Evolutionary conservation across 805 yeast species (phyloP), one percentile per base, ranked within the genome.

Genomic region (Starmerella roubikii): DNA sequence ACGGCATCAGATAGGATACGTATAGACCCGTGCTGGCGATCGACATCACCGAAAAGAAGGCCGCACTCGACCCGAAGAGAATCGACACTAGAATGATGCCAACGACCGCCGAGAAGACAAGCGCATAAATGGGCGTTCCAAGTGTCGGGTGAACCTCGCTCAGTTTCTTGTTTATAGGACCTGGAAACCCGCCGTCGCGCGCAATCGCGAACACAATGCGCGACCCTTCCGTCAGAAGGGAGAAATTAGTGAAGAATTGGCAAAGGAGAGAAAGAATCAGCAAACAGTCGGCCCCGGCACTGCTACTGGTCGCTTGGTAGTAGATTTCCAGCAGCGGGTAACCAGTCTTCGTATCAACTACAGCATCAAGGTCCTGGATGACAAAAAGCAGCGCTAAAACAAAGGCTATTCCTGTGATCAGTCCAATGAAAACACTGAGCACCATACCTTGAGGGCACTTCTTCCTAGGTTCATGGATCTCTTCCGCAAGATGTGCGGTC

Each of bases 401-500:
- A 41, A 52, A 56, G 22, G 46, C 51, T 34, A 57, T 49, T 4
- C 61, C 59, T 4, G 84, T 78, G n/a, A 67, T 52, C 44, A 77
- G 71, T 0, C 83, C 83, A 49, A 78, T 72, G 7, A 74, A 66
- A 2, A 76, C 77, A 3, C 81, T 73, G 4, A 75, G 67, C 53
- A 74, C 61, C 46, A 76, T 74, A 2, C 78, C 74, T 35, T 66
- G 66, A 17, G 83, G 82, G 39, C 75, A 72, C 45, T 70, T 66
- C 35, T 68, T 62, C 49, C 70, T 70, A 4, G 84, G 81, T 21
- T 67, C 61, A 28, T 66, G 60, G 27, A 67, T 67, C 52, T 77
- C 84, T 52, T 78, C 85, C 18, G 78, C 74, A 68, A 78, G 65
- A 50, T 77, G 84, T 3, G 82, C 74, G 2, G 82, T 81, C 41